Conservation (phyloP, 768 basidiomycete genomes). For the Leccinum incarnatum region DNA sequence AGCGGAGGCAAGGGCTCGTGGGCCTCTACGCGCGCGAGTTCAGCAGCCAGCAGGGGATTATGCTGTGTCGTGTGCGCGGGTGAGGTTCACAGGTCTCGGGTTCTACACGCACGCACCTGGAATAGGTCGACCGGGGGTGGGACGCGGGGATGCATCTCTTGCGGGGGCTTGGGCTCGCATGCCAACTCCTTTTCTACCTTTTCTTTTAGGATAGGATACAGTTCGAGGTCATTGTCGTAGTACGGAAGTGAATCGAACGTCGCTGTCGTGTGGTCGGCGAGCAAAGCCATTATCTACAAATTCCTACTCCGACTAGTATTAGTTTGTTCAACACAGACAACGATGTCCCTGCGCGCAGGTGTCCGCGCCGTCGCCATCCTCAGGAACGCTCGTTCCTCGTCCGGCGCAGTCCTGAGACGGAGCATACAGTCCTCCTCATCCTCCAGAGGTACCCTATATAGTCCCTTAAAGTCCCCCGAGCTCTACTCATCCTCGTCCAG, state of each 20-base stretch:
- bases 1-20: conserved; percentile 63
- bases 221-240: conserved; percentile 89
- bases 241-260: conserved; percentile 89
- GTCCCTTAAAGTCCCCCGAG: background rate
- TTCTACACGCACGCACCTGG: conserved; percentile 42
- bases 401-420: conserved; percentile 32
- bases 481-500: conserved; percentile 32
- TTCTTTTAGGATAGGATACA: conserved; percentile 63
- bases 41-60: conserved; percentile 65
- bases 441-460: conserved; percentile 43
- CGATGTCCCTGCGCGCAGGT: conserved; percentile 47
- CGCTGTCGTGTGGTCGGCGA: conserved; percentile 10
- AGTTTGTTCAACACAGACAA: background rate
- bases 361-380: conserved; percentile 44
- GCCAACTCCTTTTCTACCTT: conserved; percentile 78
- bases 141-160: conserved; percentile 65
- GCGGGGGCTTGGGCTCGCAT: conserved; percentile 60
- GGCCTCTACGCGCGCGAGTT: conserved; percentile 70
- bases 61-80: conserved; percentile 41
- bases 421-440: conserved; percentile 47
- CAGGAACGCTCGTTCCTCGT: conserved; percentile 35
- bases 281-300: conserved; percentile 27
- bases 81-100: background rate
- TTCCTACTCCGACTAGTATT: conserved; percentile 28
- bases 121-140: conserved; percentile 67